Conservation (phyloP, 176 grass and related monocot genomes). For the Bothriochloa decipiens region DNA sequence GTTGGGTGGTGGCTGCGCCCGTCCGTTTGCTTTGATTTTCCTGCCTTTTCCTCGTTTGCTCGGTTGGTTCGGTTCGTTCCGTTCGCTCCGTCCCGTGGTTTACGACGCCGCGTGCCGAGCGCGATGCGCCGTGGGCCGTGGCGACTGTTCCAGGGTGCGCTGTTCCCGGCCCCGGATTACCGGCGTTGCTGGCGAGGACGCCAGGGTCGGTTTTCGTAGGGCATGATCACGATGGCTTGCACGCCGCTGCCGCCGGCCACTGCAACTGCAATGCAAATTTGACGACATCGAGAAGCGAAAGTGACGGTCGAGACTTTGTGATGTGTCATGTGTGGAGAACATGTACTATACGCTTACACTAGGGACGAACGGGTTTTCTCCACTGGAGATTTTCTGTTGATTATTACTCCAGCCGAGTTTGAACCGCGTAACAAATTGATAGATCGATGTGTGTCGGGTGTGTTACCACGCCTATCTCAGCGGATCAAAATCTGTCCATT, state of each 20-base stretch:
- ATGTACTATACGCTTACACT: not conserved
- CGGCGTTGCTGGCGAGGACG: not conserved
- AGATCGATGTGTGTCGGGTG: not conserved
- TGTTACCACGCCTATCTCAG: not conserved
- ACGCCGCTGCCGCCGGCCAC: not conserved
- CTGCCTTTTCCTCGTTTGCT: not conserved
- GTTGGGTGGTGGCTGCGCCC: conserved; percentile 12
- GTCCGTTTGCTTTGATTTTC: not conserved
- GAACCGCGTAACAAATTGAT: not conserved
- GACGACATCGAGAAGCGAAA: not conserved
- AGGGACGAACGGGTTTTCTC: too few relatives aligned
- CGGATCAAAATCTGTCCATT: not conserved
- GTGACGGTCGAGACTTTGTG: not conserved
- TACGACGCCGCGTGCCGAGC: not conserved
- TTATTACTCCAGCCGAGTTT: not conserved
- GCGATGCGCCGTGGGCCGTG: too few relatives aligned
- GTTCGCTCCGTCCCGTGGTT: not conserved
- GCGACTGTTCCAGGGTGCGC: not conserved
- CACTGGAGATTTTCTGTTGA: not conserved
- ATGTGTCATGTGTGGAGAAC: too few relatives aligned
- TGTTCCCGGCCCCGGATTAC: too few relatives aligned
- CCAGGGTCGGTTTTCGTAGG: not conserved
- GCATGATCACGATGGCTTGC: not conserved
- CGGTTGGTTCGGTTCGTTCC: not conserved
- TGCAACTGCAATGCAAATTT: not conserved